Evolutionary conservation across 768 basidiomycete species (phyloP), one percentile per base, ranked within the genome.

Genomic region (Phanerochaete carnosa): DNA sequence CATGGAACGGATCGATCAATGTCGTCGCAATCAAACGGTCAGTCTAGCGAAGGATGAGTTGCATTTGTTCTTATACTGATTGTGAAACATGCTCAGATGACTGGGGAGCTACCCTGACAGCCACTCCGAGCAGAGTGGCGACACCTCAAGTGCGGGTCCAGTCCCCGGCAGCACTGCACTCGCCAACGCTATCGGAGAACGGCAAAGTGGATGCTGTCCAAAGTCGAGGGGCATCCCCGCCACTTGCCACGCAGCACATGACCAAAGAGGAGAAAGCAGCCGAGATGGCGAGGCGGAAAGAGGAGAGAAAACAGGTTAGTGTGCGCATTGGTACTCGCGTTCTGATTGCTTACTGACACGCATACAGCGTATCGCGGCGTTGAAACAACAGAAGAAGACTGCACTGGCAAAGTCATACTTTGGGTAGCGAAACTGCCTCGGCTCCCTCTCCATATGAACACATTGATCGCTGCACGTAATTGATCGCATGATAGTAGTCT

Each of bases 251-350:
- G 63, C 68, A 61, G 58, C 76, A 79, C 58, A 78, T 94, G 81
- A 82, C 84, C 28, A 97, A 94, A 72, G 96, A 97, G 72, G 94
- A 95, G 66, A 96, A 91, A 73, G 92, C 92, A 1, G 87, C 86
- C n/a, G 94, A 97, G 77, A 89, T 98, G 87, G 90, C 89, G 8
- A 79, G 89, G 64, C 80, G 95, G 61, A 90, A 95, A 69, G 95
- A 98, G 71, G 96, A 98, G 72, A 78, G 96, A 47, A 94, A 90
- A 72, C 86, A 92, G 78, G 93, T 93, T 57, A 22, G 83, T 74
- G n/a, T 43, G 19, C 39, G 11, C 8, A 19, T 43, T 19, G 39
- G 39, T 19, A 19, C 19, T 4, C 6, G 39, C 8, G 4, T 8
- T 11, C 6, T 19, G 39, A 9, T 9, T 4, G 45, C 26, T 54